Conservation (phyloP, 805 yeast genomes). For the Citeromyces nyonsensis region DNA sequence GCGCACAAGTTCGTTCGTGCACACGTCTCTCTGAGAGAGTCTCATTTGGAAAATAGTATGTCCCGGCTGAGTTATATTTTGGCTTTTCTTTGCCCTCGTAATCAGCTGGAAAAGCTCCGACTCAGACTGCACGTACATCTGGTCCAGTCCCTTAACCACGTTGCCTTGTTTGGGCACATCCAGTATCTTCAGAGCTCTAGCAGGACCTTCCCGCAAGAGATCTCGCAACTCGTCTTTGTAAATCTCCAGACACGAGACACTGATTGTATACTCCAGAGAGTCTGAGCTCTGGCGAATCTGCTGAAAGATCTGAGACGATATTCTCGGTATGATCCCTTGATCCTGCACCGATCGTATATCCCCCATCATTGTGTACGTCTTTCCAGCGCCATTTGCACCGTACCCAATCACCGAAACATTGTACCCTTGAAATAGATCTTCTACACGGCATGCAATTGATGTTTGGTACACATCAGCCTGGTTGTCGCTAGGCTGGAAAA, state of each 20-base stretch:
- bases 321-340: slow-evolving; percentile 61
- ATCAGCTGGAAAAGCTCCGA: slow-evolving; percentile 44
- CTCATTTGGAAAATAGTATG: slow-evolving; percentile 67
- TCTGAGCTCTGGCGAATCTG: slow-evolving; percentile 27
- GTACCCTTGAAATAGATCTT: slow-evolving; percentile 55
- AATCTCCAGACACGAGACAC: slow-evolving; percentile 66
- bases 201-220: slow-evolving; percentile 29
- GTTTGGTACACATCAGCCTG: slow-evolving; percentile 47
- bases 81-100: slow-evolving; percentile 40
- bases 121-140: slow-evolving; percentile 39
- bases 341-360: slow-evolving; percentile 15
- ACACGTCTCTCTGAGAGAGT: slow-evolving; percentile 41
- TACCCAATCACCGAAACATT: slow-evolving; percentile 26
- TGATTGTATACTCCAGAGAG: slow-evolving; percentile 50
- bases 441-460: slow-evolving; percentile 46
- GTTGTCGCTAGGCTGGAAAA: slow-evolving; percentile 31
- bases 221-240: slow-evolving; percentile 69
- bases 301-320: slow-evolving; percentile 49
- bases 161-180: slow-evolving; percentile 41
- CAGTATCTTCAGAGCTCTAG: slow-evolving; percentile 31
- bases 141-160: slow-evolving; percentile 55
- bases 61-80: slow-evolving; percentile 55
- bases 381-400: slow-evolving; percentile 84
- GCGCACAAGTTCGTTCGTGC: slow-evolving; percentile 39
- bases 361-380: slow-evolving; percentile 74